These are phyloP conservation scores for Candida morakotiae DNA, from an alignment of 805 yeast genomes.

Conservation along the genomic window DNA sequence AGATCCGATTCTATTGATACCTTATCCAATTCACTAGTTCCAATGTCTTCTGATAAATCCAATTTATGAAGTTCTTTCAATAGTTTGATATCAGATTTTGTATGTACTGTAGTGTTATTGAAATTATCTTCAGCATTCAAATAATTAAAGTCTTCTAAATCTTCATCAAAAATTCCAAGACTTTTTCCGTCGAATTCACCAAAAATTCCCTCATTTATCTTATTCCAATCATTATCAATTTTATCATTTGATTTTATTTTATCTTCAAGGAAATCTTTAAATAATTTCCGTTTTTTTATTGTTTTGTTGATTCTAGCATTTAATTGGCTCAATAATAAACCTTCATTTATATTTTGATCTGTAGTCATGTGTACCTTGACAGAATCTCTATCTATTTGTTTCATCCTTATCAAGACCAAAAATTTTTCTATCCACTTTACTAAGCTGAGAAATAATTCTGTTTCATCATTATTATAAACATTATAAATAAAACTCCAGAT, in stretches of 20 bases:
- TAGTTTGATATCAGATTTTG: slow-evolving; percentile 10
- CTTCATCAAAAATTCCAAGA: slow-evolving; percentile 39
- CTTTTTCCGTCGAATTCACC: slow-evolving; percentile 20
- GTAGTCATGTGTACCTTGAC: slow-evolving; percentile 27
- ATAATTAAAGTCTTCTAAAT: slow-evolving; percentile 41
- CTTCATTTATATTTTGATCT: slow-evolving; percentile 31
- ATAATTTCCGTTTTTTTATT: slow-evolving; percentile 33
- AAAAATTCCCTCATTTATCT: slow-evolving; percentile 31
- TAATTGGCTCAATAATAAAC: slow-evolving; percentile 34
- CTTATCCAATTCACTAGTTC: slow-evolving; percentile 30
- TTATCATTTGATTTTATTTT: slow-evolving; percentile 18
- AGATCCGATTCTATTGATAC: too few relatives aligned
- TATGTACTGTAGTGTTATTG: slow-evolving; percentile 7
- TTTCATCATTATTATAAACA: slow-evolving; percentile 73
- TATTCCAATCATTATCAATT: slow-evolving; percentile 42
- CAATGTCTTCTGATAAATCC: slow-evolving; percentile 13
- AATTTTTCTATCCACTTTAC: slow-evolving; percentile 72
- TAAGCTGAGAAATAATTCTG: slow-evolving; percentile 66
- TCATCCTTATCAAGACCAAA: slow-evolving; percentile 57
- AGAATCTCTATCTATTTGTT: slow-evolving; percentile 41
- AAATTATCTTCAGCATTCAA: slow-evolving; percentile 16
- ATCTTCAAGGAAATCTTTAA: slow-evolving; percentile 28
- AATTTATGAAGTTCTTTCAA: slow-evolving; percentile 11
- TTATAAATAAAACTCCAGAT: slow-evolving; percentile 76
- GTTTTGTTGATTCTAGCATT: slow-evolving; percentile 34